A percentile compares a stretch with the other conserved stretches of the same genome.
Conservation (phyloP, 2,329 filamentous ascomycete genomes). For the Colletotrichum sp. region DNA sequence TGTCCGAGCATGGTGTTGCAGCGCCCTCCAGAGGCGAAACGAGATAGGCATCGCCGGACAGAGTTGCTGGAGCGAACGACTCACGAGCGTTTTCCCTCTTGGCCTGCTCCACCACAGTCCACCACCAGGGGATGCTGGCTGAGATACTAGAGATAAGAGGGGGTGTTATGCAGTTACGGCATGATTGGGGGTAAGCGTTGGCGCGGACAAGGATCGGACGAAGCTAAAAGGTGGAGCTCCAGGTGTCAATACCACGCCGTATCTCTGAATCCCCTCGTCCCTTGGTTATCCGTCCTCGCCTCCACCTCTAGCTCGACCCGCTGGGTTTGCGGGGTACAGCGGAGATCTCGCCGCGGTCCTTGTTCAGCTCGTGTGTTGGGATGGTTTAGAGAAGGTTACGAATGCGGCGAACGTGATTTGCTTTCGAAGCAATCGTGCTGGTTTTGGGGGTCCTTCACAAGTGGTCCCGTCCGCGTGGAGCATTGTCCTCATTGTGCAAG, state of each 20-base stretch:
- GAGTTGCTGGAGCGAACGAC: neutral
- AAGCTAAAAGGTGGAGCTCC: slow-evolving; percentile 18
- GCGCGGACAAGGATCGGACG: neutral
- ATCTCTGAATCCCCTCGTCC: slow-evolving; percentile 9
- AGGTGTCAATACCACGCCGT: neutral
- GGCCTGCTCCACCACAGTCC: neutral
- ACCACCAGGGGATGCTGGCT: neutral
- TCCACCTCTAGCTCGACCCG: neutral
- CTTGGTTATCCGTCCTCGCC: neutral
- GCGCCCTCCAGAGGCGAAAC: neutral
- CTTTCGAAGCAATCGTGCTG: neutral
- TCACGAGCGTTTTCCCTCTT: neutral
- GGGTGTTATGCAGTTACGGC: neutral
- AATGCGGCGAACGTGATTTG: neutral
- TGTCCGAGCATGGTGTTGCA: neutral
- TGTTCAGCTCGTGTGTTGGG: neutral
- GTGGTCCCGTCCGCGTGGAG: neutral
- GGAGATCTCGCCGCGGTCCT: slow-evolving; percentile 5
- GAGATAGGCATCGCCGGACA: slow-evolving; percentile 6
- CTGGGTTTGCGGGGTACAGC: slow-evolving; percentile 7
- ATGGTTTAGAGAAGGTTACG: neutral
- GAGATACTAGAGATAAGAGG: neutral
- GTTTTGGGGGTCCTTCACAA: neutral
- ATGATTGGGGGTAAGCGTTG: neutral
- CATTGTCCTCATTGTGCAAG: neutral